phyloP scores from a whole-genome alignment of 1,284 basidiomycete genomes.

The Tilletia setariae region DNA sequence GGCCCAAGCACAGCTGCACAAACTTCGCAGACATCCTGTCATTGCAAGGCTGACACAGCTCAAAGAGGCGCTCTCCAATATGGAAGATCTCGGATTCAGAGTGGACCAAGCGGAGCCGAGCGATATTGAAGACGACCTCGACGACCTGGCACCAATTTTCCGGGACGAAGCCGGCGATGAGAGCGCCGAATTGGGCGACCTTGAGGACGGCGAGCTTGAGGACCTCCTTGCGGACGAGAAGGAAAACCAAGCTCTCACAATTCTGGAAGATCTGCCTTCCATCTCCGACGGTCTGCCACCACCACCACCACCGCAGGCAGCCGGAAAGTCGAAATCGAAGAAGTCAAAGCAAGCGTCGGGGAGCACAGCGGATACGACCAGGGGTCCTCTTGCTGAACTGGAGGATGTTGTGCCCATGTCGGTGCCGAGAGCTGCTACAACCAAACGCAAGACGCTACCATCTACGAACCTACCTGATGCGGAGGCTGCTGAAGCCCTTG shows the following conservation, averaged over 20 bases:
- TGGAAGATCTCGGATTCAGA: conserved; percentile 57
- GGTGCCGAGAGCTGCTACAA: background rate
- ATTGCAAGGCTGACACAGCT: conserved; percentile 76
- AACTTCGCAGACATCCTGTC: conserved; percentile 61
- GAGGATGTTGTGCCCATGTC: background rate
- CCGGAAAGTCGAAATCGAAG: background rate
- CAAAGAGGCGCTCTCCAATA: conserved; percentile 74
- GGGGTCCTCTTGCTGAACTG: conserved; percentile 11
- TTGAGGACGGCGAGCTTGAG: conserved; percentile 43
- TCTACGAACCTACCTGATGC: conserved; percentile 17
- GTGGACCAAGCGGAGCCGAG: conserved; percentile 25
- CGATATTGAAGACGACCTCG: conserved; percentile 20
- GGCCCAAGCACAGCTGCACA: background rate
- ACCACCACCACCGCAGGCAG: background rate
- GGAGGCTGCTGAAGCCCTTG: conserved; percentile 32
- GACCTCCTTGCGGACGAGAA: conserved; percentile 37
- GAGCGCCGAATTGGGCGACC: conserved; percentile 25
- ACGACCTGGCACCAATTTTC: conserved; percentile 31
- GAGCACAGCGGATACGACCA: background rate
- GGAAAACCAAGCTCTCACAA: conserved; percentile 21
- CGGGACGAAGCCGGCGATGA: conserved; percentile 25
- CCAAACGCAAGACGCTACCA: background rate
- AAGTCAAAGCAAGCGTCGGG: background rate
- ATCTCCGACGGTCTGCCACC: background rate
- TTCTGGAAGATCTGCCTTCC: background rate